Conservation (phyloP, 371 early-diverging fungal species). For the Saksenaea oblongispora region DNA sequence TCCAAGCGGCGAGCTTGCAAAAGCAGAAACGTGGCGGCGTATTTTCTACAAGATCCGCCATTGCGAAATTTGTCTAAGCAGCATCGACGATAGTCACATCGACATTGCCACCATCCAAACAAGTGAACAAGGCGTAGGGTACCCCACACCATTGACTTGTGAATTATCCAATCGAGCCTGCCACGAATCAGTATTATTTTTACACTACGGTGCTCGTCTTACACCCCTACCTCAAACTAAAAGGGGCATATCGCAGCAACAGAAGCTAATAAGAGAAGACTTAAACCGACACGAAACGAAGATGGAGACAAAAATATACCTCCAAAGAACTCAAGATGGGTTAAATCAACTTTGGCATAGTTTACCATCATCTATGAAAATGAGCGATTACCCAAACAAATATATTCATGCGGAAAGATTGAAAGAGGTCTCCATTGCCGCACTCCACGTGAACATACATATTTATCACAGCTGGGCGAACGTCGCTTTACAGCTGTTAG, state of each 20-base stretch:
- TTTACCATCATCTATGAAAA: slow-evolving; percentile 23
- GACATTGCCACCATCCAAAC: slow-evolving; percentile 29
- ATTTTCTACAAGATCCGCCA: slow-evolving; percentile 36
- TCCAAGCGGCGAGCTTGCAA: background rate
- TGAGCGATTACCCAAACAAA: slow-evolving; percentile 34
- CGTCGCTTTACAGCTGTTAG: slow-evolving; percentile 38
- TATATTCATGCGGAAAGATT: slow-evolving; percentile 35
- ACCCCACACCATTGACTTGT: slow-evolving; percentile 26
- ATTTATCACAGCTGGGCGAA: slow-evolving; percentile 39
- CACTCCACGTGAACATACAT: slow-evolving; percentile 30
- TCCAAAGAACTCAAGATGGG: slow-evolving; percentile 34
- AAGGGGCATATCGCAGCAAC: background rate
- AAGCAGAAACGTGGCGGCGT: slow-evolving; percentile 46
- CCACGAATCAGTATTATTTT: slow-evolving; percentile 5
- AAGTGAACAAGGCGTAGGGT: slow-evolving; percentile 33
- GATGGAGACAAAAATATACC: slow-evolving; percentile 15
- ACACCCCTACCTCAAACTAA: background rate
- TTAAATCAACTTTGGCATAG: slow-evolving; percentile 35
- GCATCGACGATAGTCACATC: slow-evolving; percentile 26
- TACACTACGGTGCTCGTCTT: background rate
- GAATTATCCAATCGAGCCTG: slow-evolving; percentile 13
- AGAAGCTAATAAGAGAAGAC: slow-evolving; percentile 20
- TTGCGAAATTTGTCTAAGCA: slow-evolving; percentile 28
- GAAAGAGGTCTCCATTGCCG: slow-evolving; percentile 7
- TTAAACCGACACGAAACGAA: too few relatives aligned